Evolutionary conservation across 257 asterid genomes (phyloP).

Genomic region (Penstemon barbatus): DNA sequence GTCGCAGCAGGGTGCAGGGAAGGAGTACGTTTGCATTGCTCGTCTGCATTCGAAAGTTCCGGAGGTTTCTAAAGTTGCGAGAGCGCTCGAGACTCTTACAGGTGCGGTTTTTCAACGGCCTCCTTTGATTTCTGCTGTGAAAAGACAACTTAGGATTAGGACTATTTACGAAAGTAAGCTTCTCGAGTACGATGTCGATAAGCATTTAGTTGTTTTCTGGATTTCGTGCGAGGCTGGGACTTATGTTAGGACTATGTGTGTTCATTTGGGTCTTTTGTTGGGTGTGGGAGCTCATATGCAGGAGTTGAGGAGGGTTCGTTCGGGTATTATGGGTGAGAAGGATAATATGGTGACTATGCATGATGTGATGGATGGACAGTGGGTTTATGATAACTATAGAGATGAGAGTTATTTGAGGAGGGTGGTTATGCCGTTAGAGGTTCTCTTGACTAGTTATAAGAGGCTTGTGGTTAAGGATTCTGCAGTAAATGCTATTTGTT

Average conservation of each 20-base stretch:
- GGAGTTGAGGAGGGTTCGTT: conserved; percentile 83
- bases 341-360: conserved; percentile 98
- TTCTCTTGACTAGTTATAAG: conserved; percentile 79
- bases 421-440: conserved; percentile 91
- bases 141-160: conserved; percentile 89
- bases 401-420: conserved; percentile 91
- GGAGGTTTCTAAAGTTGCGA: conserved; percentile 68
- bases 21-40: conserved; percentile 87
- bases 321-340: conserved; percentile 91
- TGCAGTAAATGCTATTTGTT: conserved; percentile 89
- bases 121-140: conserved; percentile 90
- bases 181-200: conserved; percentile 73
- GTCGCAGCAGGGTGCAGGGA: conserved; percentile 97
- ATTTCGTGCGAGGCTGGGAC: conserved; percentile 97
- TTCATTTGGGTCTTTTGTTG: conserved; percentile 85
- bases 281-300: conserved; percentile 97
- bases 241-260: conserved; percentile 90
- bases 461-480: conserved; percentile 94
- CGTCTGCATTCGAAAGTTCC: conserved; percentile 77
- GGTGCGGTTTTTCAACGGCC: conserved; percentile 97
- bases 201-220: conserved; percentile 92
- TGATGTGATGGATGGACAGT: conserved; percentile 91
- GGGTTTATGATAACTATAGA: conserved; percentile 77
- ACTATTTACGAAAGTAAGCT: conserved; percentile 91
- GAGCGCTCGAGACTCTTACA: conserved; percentile 82